Conservation (phyloP, 805 yeast species). For the Barnettozyma populi region DNA sequence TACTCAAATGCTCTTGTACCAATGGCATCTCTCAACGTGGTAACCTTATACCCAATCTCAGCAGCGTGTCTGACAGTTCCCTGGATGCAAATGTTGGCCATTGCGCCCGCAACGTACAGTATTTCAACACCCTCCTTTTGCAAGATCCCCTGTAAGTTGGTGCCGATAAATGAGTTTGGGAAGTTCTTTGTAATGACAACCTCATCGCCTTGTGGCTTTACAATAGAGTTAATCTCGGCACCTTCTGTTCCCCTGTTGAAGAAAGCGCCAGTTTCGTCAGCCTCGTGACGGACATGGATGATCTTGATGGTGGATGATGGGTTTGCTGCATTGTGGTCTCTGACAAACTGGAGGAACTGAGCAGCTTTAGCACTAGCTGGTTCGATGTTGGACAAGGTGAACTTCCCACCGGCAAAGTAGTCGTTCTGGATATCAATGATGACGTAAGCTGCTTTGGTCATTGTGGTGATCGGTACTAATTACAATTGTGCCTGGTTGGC, state of each 20-base stretch:
- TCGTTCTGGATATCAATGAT: conserved; percentile 21
- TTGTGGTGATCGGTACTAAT: neutral
- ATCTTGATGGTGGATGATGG: conserved; percentile 3
- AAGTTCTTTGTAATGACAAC: conserved; percentile 9
- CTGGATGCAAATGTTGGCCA: conserved; percentile 19
- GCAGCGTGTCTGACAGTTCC: conserved; percentile 18
- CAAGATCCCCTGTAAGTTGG: conserved; percentile 12
- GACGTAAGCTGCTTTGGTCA: conserved; percentile 10
- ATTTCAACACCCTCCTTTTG: conserved; percentile 6
- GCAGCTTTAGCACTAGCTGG: conserved; percentile 11
- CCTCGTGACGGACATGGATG: conserved; percentile 16
- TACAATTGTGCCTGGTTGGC: too few relatives aligned
- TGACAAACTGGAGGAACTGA: conserved; percentile 10
- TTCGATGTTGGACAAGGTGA: conserved; percentile 11
- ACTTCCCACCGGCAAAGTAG: conserved; percentile 15
- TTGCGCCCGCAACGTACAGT: conserved; percentile 16
- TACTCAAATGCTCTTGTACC: conserved; percentile 15
- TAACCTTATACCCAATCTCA: conserved; percentile 16
- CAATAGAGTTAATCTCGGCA: conserved; percentile 10
- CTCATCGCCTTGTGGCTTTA: conserved; percentile 10
- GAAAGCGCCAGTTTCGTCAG: conserved; percentile 6
- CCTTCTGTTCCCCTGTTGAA: conserved; percentile 11
- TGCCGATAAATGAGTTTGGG: conserved; percentile 15
- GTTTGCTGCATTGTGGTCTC: conserved; percentile 3
- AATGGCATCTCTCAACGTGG: conserved; percentile 15